Base-by-base conservation (phyloP, 495 filamentous ascomycete genomes). In the Podospora pseudopauciseta region DNA sequence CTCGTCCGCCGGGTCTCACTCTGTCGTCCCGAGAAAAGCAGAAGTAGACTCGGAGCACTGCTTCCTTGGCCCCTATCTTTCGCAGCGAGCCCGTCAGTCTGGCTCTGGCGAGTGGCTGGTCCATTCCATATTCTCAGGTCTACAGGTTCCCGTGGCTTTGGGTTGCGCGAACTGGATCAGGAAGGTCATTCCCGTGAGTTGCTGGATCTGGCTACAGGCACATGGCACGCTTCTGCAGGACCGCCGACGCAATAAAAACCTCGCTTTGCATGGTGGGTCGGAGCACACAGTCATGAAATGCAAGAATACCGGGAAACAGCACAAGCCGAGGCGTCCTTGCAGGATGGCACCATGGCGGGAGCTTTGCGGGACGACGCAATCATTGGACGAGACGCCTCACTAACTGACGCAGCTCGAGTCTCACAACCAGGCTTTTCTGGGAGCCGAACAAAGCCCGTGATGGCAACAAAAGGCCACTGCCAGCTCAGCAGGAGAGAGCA, bases 381-480 rank as follows among this genome's bases (percentile, higher is more conserved):
- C 59, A 57, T 67, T 67, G 66, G 66, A 60, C 20, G 66, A 63
- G 44, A 67, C 26, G 7, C 19, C 39, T 44, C 53, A 27, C 23
- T 15, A 53, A 28, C 55, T 69, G 67, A 69, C 62, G 67, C 67
- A 59, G 67, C 55, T 60, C 62, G 59, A 57, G 67, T 69, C 67
- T 69, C 67, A 59, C 61, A 62, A 28, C 67, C 39, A 18, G 60
- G 20, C 60, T 30, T 39, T 19, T 28, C 34, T 53, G 61, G 30
- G 11, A 20, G 27, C 61, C 32, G 30, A 16, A 32, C 59, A 49
- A 32, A 32, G 5, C 15, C 30, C 27, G 49, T 63, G 61, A 63
- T 63, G 61, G 32, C 34, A 63, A 63, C 30, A 63, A 44, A 39
- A 32, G 32, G 59, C 59, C 61, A 39, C 27, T 2, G 18, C 61